A percentile compares a stretch with the other conserved stretches of the same genome.
phyloP scores from a whole-genome alignment of 2,329 filamentous ascomycete species.

The Didymella pomorum region DNA sequence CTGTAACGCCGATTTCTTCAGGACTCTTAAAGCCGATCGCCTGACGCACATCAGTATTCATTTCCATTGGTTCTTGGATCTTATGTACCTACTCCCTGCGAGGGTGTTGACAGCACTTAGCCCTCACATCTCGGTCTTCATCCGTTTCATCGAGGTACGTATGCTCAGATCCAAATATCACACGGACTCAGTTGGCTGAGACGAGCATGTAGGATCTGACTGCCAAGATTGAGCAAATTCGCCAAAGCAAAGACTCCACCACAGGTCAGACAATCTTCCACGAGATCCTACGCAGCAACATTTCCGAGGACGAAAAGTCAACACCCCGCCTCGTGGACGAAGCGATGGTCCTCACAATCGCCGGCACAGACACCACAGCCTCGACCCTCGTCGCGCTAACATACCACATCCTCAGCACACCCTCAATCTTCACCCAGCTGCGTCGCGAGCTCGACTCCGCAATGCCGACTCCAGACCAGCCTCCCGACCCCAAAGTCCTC shows the following conservation, averaged over 20 bases:
- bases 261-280: conserved; percentile 33
- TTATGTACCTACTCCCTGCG: background rate
- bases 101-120: background rate
- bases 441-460: conserved; percentile 8
- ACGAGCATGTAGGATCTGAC: background rate
- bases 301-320: conserved; percentile 25
- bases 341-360: conserved; percentile 17
- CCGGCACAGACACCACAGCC: conserved; percentile 21
- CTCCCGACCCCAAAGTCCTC: conserved; percentile 15
- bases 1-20: background rate
- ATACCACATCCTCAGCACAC: conserved; percentile 17
- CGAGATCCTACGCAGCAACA: conserved; percentile 42
- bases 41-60: background rate
- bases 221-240: background rate
- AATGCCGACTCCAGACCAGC: conserved; percentile 5
- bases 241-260: background rate
- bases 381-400: conserved; percentile 10
- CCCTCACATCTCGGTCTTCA: background rate
- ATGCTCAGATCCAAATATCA: background rate
- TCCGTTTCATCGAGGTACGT: background rate
- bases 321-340: conserved; percentile 23
- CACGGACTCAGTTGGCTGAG: too few relatives aligned
- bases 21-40: background rate
- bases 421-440: conserved; percentile 10
- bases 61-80: background rate